These are phyloP conservation scores for Phylloporus sp. DNA, from an alignment of 768 basidiomycete species.

Conservation along the genomic window DNA sequence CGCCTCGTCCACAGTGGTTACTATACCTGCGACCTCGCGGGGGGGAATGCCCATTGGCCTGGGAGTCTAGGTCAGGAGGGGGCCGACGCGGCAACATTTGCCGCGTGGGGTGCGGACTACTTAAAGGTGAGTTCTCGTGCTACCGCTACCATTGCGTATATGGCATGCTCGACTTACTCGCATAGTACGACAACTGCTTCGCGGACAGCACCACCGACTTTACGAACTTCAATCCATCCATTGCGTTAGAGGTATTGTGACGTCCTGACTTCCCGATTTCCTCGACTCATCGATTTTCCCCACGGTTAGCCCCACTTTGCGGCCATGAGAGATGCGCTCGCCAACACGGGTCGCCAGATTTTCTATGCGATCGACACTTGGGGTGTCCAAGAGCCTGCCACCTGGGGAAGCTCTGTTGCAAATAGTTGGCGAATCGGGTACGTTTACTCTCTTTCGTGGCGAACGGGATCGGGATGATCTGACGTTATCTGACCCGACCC, in stretches of 20 bases:
- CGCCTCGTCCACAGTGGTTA: slow-evolving; percentile 2
- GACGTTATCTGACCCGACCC: neutral
- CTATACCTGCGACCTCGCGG: slow-evolving; percentile 1
- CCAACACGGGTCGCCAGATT: slow-evolving; percentile 17
- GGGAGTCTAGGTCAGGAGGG: slow-evolving; percentile 9
- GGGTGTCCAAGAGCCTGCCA: slow-evolving; percentile 49
- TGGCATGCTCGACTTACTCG: neutral
- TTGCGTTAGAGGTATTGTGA: slow-evolving; percentile 1
- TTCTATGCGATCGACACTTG: slow-evolving; percentile 49
- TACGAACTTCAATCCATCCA: neutral
- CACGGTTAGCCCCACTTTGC: slow-evolving; percentile 1
- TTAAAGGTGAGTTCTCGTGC: slow-evolving; percentile 5
- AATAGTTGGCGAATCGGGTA: slow-evolving; percentile 51
- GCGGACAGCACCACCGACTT: too few relatives aligned
- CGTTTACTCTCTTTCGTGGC: neutral
- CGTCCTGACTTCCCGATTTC: neutral
- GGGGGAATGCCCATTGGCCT: neutral
- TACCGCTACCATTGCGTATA: too few relatives aligned
- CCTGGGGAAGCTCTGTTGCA: slow-evolving; percentile 40
- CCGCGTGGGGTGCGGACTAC: slow-evolving; percentile 9
- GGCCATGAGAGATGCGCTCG: slow-evolving; percentile 10
- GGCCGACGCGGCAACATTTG: slow-evolving; percentile 7
- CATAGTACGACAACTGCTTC: slow-evolving; percentile 15
- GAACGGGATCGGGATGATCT: too few relatives aligned
- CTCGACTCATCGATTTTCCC: neutral